phyloP scores from a whole-genome alignment of 1,284 basidiomycete species.

The Cronartium quercuum region DNA sequence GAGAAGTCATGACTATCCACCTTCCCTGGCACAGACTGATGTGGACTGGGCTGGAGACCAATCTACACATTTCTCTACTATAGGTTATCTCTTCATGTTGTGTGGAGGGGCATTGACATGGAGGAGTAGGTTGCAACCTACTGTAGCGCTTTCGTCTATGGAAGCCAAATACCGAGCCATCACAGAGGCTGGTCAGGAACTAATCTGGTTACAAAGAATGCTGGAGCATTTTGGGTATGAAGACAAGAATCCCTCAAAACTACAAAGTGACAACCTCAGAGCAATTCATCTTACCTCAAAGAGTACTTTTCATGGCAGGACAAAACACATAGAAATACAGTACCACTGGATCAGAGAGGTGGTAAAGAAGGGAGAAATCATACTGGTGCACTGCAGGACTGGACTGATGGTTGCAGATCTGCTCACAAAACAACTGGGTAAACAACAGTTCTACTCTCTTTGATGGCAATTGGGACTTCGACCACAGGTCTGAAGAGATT shows the following conservation, averaged over 20 bases:
- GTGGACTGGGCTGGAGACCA: not conserved
- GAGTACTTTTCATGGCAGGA: not conserved
- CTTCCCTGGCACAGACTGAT: not conserved
- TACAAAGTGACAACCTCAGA: not conserved
- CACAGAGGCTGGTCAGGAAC: not conserved
- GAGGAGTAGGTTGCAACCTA: not conserved
- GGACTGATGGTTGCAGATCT: not conserved
- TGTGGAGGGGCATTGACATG: not conserved
- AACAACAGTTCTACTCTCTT: too few species aligned
- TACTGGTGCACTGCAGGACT: not conserved
- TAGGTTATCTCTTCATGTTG: slow-evolving; percentile 2
- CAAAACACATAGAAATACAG: not conserved
- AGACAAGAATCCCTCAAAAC: too few species aligned
- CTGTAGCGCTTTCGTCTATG: not conserved
- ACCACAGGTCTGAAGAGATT: too few species aligned
- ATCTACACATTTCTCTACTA: not conserved
- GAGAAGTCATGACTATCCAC: not conserved
- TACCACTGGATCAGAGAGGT: not conserved
- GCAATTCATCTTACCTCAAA: not conserved
- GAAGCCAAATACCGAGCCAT: slow-evolving; percentile 4
- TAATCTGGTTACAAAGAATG: not conserved
- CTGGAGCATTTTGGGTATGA: slow-evolving; percentile 1
- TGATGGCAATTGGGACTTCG: too few species aligned
- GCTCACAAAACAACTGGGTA: not conserved
- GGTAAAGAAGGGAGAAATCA: too few species aligned